phyloP scores from a whole-genome alignment of 768 basidiomycete species.

The Tylopilus intermedius region DNA sequence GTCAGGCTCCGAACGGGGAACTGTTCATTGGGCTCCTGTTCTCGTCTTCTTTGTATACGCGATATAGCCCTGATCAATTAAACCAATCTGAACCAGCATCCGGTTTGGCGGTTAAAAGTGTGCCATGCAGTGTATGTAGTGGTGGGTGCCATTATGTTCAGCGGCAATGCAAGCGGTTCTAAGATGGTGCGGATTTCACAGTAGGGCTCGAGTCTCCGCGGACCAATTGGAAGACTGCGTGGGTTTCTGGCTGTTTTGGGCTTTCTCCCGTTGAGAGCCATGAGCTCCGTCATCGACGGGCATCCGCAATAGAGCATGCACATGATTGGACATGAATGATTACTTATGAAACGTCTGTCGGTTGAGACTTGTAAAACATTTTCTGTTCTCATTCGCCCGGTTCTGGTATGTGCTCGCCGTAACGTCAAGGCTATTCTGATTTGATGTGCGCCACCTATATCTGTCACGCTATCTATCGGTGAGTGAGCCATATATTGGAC shows the following conservation, averaged over 20 bases:
- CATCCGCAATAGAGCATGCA: constrained; percentile 13
- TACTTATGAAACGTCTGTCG: constrained; percentile 18
- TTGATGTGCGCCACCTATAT: constrained; percentile 18
- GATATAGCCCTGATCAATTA: constrained; percentile 7
- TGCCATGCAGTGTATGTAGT: not conserved
- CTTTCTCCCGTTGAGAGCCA: constrained; percentile 10
- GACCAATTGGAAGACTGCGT: constrained; percentile 16
- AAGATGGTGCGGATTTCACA: constrained; percentile 3
- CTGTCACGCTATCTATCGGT: constrained; percentile 11
- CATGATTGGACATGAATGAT: constrained; percentile 14
- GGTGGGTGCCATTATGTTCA: constrained; percentile 1
- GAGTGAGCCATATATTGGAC: not conserved
- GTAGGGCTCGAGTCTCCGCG: constrained; percentile 20
- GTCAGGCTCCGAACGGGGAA: not conserved
- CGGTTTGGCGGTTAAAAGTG: not conserved
- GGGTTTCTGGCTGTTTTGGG: constrained; percentile 15
- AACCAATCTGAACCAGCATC: constrained; percentile 1
- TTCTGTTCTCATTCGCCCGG: constrained; percentile 8
- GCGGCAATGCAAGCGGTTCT: constrained; percentile 6
- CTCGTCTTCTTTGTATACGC: constrained; percentile 9
- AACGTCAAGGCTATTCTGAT: constrained; percentile 9
- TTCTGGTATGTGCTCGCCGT: constrained; percentile 10
- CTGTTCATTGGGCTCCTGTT: not conserved
- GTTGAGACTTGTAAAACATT: constrained; percentile 12
- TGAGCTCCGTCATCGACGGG: constrained; percentile 22